Conservation (phyloP, 148 eudicot species). For the Camellia granthamiana region DNA sequence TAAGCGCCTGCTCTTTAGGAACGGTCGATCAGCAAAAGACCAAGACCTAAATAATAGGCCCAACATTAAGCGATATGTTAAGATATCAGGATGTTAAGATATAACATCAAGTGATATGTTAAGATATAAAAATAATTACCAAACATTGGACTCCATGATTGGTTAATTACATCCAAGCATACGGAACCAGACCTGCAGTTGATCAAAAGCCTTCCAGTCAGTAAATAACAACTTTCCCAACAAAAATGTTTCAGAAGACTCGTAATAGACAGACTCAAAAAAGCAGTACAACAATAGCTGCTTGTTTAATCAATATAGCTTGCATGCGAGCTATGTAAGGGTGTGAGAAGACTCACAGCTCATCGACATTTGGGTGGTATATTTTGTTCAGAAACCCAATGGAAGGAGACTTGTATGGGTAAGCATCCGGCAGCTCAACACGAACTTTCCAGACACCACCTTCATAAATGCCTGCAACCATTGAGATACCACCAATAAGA, state of each 20-base stretch:
- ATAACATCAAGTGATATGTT: background rate
- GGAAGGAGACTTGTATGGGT: slow-evolving; percentile 92
- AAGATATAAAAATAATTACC: slow-evolving; percentile 38
- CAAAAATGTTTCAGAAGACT: background rate
- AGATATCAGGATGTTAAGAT: background rate
- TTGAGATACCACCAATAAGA: background rate
- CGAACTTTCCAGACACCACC: slow-evolving; percentile 88
- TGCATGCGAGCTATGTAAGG: background rate
- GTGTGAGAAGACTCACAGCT: slow-evolving; percentile 49
- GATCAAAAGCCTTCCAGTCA: slow-evolving; percentile 16
- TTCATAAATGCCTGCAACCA: slow-evolving; percentile 65
- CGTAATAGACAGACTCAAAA: background rate
- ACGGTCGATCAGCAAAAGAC: background rate
- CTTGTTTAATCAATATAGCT: background rate
- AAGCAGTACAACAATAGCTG: background rate
- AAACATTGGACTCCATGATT: slow-evolving; percentile 94
- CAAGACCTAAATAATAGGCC: background rate
- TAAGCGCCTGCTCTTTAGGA: background rate
- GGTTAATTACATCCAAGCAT: slow-evolving; percentile 93
- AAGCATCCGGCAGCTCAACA: slow-evolving; percentile 83
- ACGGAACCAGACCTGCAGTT: slow-evolving; percentile 80
- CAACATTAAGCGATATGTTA: background rate
- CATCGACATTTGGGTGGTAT: slow-evolving; percentile 89
- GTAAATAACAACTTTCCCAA: slow-evolving; percentile 1
- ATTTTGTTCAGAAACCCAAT: slow-evolving; percentile 78